Evolutionary conservation across 1,284 basidiomycete genomes (phyloP).

Genomic region (Exobasidium cylindrosporum): DNA sequence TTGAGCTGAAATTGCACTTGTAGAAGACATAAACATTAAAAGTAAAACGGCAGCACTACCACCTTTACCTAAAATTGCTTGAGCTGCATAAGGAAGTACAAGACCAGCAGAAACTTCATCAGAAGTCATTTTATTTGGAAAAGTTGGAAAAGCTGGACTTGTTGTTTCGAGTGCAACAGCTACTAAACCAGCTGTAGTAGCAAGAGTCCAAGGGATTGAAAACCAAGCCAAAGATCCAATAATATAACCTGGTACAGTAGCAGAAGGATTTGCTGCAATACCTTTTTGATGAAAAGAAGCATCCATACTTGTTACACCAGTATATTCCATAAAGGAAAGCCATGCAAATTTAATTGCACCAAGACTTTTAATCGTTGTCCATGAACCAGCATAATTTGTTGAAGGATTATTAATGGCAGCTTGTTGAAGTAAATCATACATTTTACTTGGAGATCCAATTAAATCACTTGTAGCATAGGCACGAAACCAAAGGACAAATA

Average conservation of each 20-base stretch:
- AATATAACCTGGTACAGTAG: slow-evolving; percentile 41
- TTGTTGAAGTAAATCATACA: slow-evolving; percentile 33
- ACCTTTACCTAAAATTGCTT: slow-evolving; percentile 62
- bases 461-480: slow-evolving; percentile 37
- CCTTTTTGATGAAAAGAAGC: slow-evolving; percentile 43
- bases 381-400: slow-evolving; percentile 31
- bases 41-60: slow-evolving; percentile 72
- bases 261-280: slow-evolving; percentile 38
- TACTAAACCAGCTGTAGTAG: slow-evolving; percentile 40
- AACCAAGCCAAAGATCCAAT: slow-evolving; percentile 47
- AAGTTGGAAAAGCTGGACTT: slow-evolving; percentile 40
- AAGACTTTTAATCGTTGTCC: slow-evolving; percentile 35
- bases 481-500: slow-evolving; percentile 37
- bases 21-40: slow-evolving; percentile 65
- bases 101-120: slow-evolving; percentile 42
- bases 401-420: slow-evolving; percentile 22
- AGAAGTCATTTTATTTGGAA: slow-evolving; percentile 32
- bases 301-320: slow-evolving; percentile 39
- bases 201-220: slow-evolving; percentile 40
- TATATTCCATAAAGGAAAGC: slow-evolving; percentile 36
- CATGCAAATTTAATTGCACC: slow-evolving; percentile 38
- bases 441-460: slow-evolving; percentile 33
- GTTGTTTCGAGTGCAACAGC: slow-evolving; percentile 43
- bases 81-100: slow-evolving; percentile 42
- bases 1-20: slow-evolving; percentile 81